Evolutionary conservation across 805 yeast species (phyloP), one percentile per base, ranked within the genome.

Genomic region (Kodamaea laetipori): DNA sequence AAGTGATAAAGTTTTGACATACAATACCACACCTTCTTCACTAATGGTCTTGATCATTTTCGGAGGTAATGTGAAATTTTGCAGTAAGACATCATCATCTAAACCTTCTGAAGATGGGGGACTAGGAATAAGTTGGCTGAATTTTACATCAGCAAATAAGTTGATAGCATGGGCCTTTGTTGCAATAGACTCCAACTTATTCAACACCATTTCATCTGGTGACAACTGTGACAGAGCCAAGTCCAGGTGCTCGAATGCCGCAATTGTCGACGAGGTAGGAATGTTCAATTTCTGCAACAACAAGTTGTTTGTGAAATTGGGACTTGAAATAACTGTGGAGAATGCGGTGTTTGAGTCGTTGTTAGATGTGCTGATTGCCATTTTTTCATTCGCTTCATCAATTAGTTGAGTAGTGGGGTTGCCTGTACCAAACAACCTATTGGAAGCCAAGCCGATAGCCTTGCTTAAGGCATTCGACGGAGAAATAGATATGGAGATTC

Each of bases 121-220:
- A 18, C 82, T 70, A 7, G 96, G 96, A 27, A 85, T 78, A 53
- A 90, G 71, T 66, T 92, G 97, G 32, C 84, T 75, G 55, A 84
- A 88, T 63, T 94, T 94, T 19, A 89, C 90, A 52, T 90, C 96
- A 0, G 97, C 98, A 69, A 84, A 90, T 24, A 89, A 71, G 50
- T 83, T 81, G 15, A 94, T 82, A 0, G 95, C 96, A 58, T 90
- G 94, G 0, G 96, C 89, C 67, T 89, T 90, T 0, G 97, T 89
- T 2, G 96, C 89, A 35, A 89, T 67, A 1, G 81, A 72, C 60
- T 90, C 96, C 46, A 90, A 69, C 43, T 74, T 70, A 19, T 46
- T 63, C 62, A 55, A 64, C 28, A 64, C 74, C 61, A 45, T 54
- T 61, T 66, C 71, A 46, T 69, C 73, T n/a, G 63, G 52, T 4